Conservation (phyloP, 441 rosid genomes). For the Daphne laureola region DNA sequence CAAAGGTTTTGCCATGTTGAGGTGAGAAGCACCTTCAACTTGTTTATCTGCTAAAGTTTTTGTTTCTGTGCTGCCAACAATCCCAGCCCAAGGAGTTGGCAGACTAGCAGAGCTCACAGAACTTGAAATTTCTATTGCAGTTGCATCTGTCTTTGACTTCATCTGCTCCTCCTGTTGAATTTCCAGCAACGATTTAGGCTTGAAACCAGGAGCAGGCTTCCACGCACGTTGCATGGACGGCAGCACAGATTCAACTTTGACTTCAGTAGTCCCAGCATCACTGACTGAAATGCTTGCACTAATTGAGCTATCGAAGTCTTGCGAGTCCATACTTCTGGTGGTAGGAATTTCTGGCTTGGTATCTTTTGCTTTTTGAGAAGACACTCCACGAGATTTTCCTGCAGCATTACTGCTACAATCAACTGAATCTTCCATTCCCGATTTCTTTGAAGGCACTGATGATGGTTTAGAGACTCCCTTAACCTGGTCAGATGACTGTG, state of each 20-base stretch:
- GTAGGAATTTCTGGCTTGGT: slow-evolving; percentile 23
- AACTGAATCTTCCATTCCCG: slow-evolving; percentile 33
- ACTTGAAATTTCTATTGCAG: slow-evolving; percentile 44
- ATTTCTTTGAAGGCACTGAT: slow-evolving; percentile 36
- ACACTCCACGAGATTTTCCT: slow-evolving; percentile 20
- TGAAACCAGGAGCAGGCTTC: slow-evolving; percentile 99
- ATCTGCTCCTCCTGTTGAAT: slow-evolving; percentile 93
- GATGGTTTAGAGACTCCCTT: slow-evolving; percentile 43
- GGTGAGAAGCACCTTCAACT: slow-evolving; percentile 30
- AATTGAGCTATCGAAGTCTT: slow-evolving; percentile 20
- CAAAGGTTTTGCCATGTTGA: slow-evolving; percentile 37
- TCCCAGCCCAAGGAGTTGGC: slow-evolving; percentile 76
- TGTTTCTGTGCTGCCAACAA: slow-evolving; percentile 48
- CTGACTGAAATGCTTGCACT: slow-evolving; percentile 19
- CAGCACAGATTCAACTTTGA: slow-evolving; percentile 23
- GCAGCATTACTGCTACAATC: slow-evolving; percentile 21
- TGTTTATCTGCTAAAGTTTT: slow-evolving; percentile 36
- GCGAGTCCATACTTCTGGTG: slow-evolving; percentile 26
- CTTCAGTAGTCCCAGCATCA: slow-evolving; percentile 25
- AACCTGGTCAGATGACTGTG: slow-evolving; percentile 45
- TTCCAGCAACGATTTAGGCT: slow-evolving; percentile 88
- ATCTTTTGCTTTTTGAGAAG: slow-evolving; percentile 20
- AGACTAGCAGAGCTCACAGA: slow-evolving; percentile 34
- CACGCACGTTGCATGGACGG: slow-evolving; percentile 65
- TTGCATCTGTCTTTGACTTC: slow-evolving; percentile 52